These are phyloP conservation scores for Pythium biforme DNA, from an alignment of 352 stramenopile genomes.

Conservation along the genomic window DNA sequence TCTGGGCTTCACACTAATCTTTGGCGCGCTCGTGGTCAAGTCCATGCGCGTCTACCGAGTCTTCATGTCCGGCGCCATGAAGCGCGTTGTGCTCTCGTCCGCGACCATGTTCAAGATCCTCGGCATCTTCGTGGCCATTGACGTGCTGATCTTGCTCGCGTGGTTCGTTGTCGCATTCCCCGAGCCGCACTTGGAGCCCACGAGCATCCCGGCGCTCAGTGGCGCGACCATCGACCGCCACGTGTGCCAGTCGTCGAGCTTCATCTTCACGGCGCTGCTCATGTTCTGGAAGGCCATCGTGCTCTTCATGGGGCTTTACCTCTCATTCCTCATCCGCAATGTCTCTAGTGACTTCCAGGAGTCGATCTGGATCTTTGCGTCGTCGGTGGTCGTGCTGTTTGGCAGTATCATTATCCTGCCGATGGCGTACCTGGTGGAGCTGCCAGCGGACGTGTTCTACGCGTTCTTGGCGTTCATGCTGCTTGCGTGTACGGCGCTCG, in stretches of 20 bases:
- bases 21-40: slow-evolving; percentile 33
- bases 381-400: slow-evolving; percentile 24
- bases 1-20: slow-evolving; percentile 30
- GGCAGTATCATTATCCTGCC: slow-evolving; percentile 26
- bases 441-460: slow-evolving; percentile 22
- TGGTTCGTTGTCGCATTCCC: slow-evolving; percentile 33
- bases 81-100: slow-evolving; percentile 21
- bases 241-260: slow-evolving; percentile 21
- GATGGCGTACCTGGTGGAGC: slow-evolving; percentile 31
- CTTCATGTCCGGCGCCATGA: slow-evolving; percentile 27
- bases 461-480: slow-evolving; percentile 20
- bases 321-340: slow-evolving; percentile 22
- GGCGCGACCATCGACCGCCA: slow-evolving; percentile 18
- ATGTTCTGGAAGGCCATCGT: slow-evolving; percentile 37
- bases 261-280: slow-evolving; percentile 27
- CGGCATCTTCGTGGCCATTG: slow-evolving; percentile 10
- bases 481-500: slow-evolving; percentile 8
- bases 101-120: slow-evolving; percentile 24
- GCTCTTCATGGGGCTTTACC: slow-evolving; percentile 23
- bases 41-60: slow-evolving; percentile 39
- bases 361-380: slow-evolving; percentile 36
- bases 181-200: slow-evolving; percentile 27
- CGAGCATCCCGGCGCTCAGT: neutral
- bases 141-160: slow-evolving; percentile 26
- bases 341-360: slow-evolving; percentile 42